Percentiles rank a stretch among this genome's conserved stretches.
These are phyloP conservation scores for Azolla pinnata DNA, from an alignment of 75 land plant species.

Conservation along the genomic window DNA sequence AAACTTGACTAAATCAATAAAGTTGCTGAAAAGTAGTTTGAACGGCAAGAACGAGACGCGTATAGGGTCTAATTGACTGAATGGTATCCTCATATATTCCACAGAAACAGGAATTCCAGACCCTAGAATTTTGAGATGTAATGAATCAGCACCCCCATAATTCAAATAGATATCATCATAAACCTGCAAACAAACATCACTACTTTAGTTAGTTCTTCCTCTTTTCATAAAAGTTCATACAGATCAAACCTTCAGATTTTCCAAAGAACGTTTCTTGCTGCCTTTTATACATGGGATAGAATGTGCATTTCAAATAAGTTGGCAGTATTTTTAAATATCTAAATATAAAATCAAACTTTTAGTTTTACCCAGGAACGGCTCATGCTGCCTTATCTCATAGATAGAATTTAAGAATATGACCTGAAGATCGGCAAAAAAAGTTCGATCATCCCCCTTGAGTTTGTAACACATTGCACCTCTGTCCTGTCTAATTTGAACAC, in stretches of 20 bases:
- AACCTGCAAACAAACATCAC: no score
- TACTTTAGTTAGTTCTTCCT: no score
- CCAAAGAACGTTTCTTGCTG: no score
- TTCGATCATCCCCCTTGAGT: conserved; percentile 72
- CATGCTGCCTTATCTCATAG: no score
- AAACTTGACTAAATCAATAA: conserved; percentile 17
- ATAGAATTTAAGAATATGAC: conserved; percentile 19
- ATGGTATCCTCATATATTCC: conserved; percentile 73
- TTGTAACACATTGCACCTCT: conserved; percentile 55
- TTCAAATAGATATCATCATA: conserved; percentile 51
- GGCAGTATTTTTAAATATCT: no score
- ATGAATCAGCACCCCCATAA: conserved; percentile 77
- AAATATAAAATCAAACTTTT: no score
- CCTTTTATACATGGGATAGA: no score
- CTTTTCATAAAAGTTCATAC: no score
- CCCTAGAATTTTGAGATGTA: conserved; percentile 57
- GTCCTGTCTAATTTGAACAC: conserved; percentile 79
- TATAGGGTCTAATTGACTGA: conserved; percentile 44
- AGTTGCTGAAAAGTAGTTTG: conserved; percentile 9
- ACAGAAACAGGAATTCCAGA: conserved; percentile 59
- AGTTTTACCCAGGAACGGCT: no score
- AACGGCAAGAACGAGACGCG: conserved; percentile 21
- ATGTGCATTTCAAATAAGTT: no score
- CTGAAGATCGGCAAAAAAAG: conserved; percentile 62
- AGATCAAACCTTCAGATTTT: no score